phyloP scores from a whole-genome alignment of 176 grass and related monocot genomes.

The Saccharum spontaneum region DNA sequence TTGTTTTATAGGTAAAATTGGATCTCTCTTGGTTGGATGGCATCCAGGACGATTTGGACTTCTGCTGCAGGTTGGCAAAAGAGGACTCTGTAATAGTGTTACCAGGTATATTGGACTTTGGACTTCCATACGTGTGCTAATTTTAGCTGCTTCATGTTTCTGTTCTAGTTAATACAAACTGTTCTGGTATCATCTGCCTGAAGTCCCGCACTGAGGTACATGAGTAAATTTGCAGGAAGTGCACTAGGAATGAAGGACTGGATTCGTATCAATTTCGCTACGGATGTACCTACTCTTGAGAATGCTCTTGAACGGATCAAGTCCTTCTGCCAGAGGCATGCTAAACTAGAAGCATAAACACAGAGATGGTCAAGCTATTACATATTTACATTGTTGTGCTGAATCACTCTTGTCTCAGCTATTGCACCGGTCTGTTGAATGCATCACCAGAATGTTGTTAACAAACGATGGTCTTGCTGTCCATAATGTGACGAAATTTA shows the following conservation, averaged over 20 bases:
- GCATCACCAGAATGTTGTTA: background rate
- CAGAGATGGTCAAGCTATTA: background rate
- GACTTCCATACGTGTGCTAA: background rate
- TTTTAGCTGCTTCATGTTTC: background rate
- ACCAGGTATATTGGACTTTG: slow-evolving; percentile 43
- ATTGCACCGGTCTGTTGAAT: background rate
- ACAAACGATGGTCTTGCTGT: background rate
- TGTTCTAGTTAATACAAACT: background rate
- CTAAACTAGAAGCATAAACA: slow-evolving; percentile 22
- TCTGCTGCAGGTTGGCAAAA: slow-evolving; percentile 76
- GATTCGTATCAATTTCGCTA: slow-evolving; percentile 64
- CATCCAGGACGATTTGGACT: slow-evolving; percentile 69
- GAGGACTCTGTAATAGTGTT: slow-evolving; percentile 69
- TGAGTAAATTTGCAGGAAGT: slow-evolving; percentile 45
- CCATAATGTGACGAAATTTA: background rate
- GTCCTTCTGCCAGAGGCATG: slow-evolving; percentile 70
- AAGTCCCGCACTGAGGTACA: background rate
- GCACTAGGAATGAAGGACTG: slow-evolving; percentile 68
- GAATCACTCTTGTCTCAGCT: background rate
- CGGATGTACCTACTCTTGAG: slow-evolving; percentile 49
- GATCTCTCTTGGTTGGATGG: slow-evolving; percentile 55
- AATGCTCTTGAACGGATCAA: slow-evolving; percentile 63
- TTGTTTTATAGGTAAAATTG: slow-evolving; percentile 59
- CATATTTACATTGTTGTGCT: background rate
- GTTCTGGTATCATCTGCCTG: background rate